These are phyloP conservation scores for Rhodotorula glutinis DNA, from an alignment of 1,284 basidiomycete genomes.

Conservation along the genomic window DNA sequence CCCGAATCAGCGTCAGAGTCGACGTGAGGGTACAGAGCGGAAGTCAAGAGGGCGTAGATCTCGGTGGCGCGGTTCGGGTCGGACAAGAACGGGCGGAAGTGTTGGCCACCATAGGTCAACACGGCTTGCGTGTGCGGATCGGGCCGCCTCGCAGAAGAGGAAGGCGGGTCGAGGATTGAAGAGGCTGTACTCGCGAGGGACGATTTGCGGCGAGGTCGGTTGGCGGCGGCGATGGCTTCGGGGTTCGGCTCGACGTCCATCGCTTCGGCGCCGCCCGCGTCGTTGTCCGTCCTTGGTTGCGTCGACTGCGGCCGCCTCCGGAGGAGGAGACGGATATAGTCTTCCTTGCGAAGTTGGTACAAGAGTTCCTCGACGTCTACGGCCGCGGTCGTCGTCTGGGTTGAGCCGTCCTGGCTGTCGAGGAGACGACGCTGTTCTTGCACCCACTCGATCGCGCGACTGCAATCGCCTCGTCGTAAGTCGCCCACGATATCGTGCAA, in stretches of 20 bases:
- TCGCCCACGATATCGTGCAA: slow-evolving; percentile 70
- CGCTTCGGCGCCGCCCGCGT: not conserved
- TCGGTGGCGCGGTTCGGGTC: slow-evolving; percentile 58
- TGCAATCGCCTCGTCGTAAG: slow-evolving; percentile 64
- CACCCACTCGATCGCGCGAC: slow-evolving; percentile 68
- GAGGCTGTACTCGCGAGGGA: slow-evolving; percentile 42
- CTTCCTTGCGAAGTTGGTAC: slow-evolving; percentile 28
- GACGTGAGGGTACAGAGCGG: slow-evolving; percentile 65
- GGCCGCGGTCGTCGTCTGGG: too few relatives aligned
- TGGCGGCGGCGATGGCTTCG: not conserved
- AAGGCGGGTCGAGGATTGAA: slow-evolving; percentile 32
- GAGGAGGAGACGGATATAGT: slow-evolving; percentile 21
- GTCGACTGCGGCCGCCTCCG: too few relatives aligned
- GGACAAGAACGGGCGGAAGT: slow-evolving; percentile 61
- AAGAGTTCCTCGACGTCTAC: slow-evolving; percentile 21
- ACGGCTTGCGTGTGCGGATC: slow-evolving; percentile 52
- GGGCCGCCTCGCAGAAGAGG: slow-evolving; percentile 1
- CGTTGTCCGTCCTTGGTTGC: not conserved
- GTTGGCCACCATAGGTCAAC: slow-evolving; percentile 66
- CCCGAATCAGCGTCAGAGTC: too few relatives aligned
- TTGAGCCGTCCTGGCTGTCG: not conserved
- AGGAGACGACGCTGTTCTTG: not conserved
- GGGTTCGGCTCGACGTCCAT: slow-evolving; percentile 22
- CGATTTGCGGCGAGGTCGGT: slow-evolving; percentile 41
- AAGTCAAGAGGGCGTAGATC: slow-evolving; percentile 66